A percentile compares a stretch with the other conserved stretches of the same genome.
Evolutionary conservation across 1,284 basidiomycete species (phyloP).

Genomic region (Sanghuangporus sanghuang): DNA sequence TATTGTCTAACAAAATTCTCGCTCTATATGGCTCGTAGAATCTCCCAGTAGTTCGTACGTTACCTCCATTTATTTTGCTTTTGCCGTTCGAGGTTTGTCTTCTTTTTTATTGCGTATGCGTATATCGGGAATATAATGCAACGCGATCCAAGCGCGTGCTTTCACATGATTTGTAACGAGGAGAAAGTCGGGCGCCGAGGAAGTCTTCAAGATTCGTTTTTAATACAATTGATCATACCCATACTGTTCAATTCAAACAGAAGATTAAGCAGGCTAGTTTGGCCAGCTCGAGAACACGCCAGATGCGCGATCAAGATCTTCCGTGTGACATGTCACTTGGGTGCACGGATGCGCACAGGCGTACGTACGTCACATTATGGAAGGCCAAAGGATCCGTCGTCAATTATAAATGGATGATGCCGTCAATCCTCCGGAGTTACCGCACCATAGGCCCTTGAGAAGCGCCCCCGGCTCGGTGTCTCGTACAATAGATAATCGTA

Average conservation of each 20-base stretch:
- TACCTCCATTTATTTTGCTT: background rate
- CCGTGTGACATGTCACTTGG: background rate
- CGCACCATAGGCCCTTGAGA: background rate
- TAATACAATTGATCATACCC: background rate
- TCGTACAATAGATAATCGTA: background rate
- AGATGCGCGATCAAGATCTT: background rate
- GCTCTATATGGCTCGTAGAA: background rate
- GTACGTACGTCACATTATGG: too few species aligned
- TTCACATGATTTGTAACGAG: background rate
- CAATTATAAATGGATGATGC: background rate
- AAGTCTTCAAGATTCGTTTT: background rate
- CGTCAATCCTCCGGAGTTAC: constrained; percentile 7
- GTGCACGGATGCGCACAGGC: too few species aligned
- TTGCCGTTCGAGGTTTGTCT: background rate
- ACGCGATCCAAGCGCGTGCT: background rate
- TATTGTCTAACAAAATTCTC: background rate
- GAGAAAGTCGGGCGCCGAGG: background rate
- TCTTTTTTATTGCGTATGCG: background rate
- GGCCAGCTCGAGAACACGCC: background rate
- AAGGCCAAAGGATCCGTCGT: background rate
- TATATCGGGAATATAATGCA: background rate
- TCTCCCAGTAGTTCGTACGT: background rate
- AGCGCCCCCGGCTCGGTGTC: background rate
- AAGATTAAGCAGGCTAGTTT: background rate
- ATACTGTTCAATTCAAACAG: background rate